Base-by-base conservation (phyloP, 768 basidiomycete genomes). In the Boletus coccyginus region DNA sequence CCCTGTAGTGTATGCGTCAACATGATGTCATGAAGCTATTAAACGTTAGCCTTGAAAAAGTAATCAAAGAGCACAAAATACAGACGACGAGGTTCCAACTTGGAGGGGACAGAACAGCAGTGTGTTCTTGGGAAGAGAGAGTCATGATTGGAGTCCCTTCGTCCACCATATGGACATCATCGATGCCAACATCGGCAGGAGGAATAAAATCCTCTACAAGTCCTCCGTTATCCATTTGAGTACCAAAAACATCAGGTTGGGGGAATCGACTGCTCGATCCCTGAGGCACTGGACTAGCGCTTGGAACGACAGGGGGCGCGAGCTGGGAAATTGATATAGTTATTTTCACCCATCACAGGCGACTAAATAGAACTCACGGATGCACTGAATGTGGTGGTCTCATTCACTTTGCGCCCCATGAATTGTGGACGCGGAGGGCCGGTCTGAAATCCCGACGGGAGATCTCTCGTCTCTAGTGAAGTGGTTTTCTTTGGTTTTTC, bases 71-170 rank as follows among this genome's bases (percentile, higher is more conserved):
- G 16, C 31, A 11, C 11, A 40, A 19, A 36, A 60, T 9, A 67
- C 71, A 21, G 66, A 89, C 88, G 76, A 85, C 80, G 17, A 75
- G 73, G 55, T 75, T 79, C 81, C 82, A 82, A 57, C 82, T 80
- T 13, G 78, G 71, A 47, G 73, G 73, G 40, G 75, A 72, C n/a
- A 77, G 59, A 10, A 66, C 64, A 17, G 76, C 70, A 12, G 69
- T 17, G 33, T 72, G 52, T 11, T 65, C 73, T 48, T 77, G 76
- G 19, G 62, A 40, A 46, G 62, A 47, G 16, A 49, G 41, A 0
- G 50, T 35, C 44, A 53, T 50, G 27, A 24, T 59, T 32, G 61
- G 56, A 2, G 60, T 53, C 14, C 48, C 51, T 45, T 55, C 74
- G 24, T 71, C 74, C 24, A 62, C 52, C 67, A 76, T 75, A 7